A percentile compares a stretch with the other conserved stretches of the same genome.
These are phyloP conservation scores for Ambrosia hybrid DNA, from an alignment of 140 eudicot genomes.

Conservation along the genomic window DNA sequence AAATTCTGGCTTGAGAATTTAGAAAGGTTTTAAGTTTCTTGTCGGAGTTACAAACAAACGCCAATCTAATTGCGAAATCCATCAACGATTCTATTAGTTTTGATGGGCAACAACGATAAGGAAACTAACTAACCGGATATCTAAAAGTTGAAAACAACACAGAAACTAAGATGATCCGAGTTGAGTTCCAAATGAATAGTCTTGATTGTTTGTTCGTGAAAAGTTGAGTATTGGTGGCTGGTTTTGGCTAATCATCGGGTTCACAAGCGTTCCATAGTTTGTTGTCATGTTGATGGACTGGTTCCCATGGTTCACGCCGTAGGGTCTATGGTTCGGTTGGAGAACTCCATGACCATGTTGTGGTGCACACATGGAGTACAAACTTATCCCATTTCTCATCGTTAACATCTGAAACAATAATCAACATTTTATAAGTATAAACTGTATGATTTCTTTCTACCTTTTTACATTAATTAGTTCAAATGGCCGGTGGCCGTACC, in stretches of 20 bases:
- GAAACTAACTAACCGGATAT: not conserved
- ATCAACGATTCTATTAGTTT: slow-evolving; percentile 16
- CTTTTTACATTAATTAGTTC: not conserved
- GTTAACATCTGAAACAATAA: slow-evolving; percentile 69
- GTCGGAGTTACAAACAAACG: not conserved
- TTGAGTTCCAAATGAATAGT: slow-evolving; percentile 41
- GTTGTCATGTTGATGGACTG: slow-evolving; percentile 22
- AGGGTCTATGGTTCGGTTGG: slow-evolving; percentile 46
- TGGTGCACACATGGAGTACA: slow-evolving; percentile 57
- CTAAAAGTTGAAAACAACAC: slow-evolving; percentile 12
- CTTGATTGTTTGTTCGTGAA: slow-evolving; percentile 36
- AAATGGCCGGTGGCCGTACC: slow-evolving; percentile 28
- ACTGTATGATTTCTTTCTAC: not conserved
- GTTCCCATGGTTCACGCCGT: slow-evolving; percentile 34
- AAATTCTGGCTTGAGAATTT: not conserved
- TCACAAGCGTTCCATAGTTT: slow-evolving; percentile 26
- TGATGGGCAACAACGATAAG: slow-evolving; percentile 13
- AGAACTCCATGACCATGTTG: slow-evolving; percentile 34
- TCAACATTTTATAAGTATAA: not conserved
- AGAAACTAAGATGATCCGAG: slow-evolving; percentile 41
- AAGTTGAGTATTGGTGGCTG: slow-evolving; percentile 37
- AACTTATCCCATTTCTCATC: slow-evolving; percentile 76
- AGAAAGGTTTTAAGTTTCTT: not conserved
- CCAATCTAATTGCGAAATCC: not conserved
- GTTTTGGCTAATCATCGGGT: slow-evolving; percentile 28